Base-by-base conservation (phyloP, 2,329 filamentous ascomycete genomes). In the Pseudogymnoascus verrucosus region DNA sequence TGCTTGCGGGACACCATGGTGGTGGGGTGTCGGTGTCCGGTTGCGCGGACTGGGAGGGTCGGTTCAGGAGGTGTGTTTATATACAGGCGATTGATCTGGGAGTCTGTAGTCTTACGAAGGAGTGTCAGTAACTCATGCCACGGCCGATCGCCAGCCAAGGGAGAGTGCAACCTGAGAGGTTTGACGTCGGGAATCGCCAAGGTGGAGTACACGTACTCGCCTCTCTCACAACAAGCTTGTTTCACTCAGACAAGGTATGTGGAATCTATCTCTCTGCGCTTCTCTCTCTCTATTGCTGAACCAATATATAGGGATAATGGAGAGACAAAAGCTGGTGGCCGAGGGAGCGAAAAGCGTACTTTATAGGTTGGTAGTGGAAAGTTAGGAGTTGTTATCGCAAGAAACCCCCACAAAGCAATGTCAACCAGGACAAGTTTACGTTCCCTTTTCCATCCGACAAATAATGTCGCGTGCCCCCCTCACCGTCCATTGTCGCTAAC, bases 1-100 rank as follows among this genome's bases (percentile, higher is more conserved):
- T 64, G 40, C 47, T 64, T 40, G 59, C 34, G 59, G 59, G 34
- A 39, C 34, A 39, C 59, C 59, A 61, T 61, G 59, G 34, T 42
- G 59, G 57, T 23, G 34, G 31, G 14, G 59, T 61, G 12, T 8
- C 34, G 28, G n/a, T 34, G 51, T 57, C 51, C 28, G n/a, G 10
- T 54, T 57, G 51, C 51, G 51, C 51, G 51, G 26, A 14, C 51
- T 12, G 34, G 10, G 51, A 34, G 51, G 10, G 51, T 4, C 51
- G 28, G 23, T 26, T 26, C 44, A 31, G 28, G 28, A 57, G 26
- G 8, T 34, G 47, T 5, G 3, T 19, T 5, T 57, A 19, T 57
- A 34, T 57, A 57, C n/a, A 12, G 47, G 12, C 47, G 47, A 19
- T 12, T 28, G 2, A 12, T 34, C 14, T 34, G 31, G 8, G 47